Evolutionary conservation across 306 rosid species (phyloP).

Genomic region (Urtica urens): DNA sequence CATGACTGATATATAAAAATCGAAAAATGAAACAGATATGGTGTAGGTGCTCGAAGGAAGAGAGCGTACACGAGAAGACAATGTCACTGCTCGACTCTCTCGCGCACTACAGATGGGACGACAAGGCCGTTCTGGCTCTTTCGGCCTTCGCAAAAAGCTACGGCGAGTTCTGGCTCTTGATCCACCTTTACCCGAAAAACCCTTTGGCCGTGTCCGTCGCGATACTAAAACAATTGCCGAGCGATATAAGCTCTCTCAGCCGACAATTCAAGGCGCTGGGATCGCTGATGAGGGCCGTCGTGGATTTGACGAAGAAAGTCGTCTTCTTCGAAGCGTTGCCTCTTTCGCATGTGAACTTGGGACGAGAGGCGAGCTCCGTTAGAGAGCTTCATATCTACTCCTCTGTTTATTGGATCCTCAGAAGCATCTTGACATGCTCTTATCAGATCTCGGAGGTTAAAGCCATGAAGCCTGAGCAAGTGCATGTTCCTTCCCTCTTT

Average conservation of each 20-base stretch:
- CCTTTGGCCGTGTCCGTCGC: conserved; percentile 33
- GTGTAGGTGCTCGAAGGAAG: conserved; percentile 30
- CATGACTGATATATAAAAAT: no score
- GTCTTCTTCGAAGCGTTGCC: conserved; percentile 42
- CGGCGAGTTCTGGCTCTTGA: conserved; percentile 41
- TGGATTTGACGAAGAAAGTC: conserved; percentile 44
- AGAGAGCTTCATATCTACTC: conserved; percentile 23
- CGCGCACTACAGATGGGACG: conserved; percentile 46
- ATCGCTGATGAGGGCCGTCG: conserved; percentile 35
- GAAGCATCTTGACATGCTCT: conserved; percentile 43
- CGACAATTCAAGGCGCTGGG: conserved; percentile 33
- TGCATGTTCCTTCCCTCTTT: conserved; percentile 50
- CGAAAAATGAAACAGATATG: conserved; percentile 23
- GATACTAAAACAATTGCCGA: conserved; percentile 35
- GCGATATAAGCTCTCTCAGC: conserved; percentile 12
- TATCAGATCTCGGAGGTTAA: conserved; percentile 31
- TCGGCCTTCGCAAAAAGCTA: conserved; percentile 46
- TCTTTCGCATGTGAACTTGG: conserved; percentile 21
- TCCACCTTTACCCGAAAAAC: conserved; percentile 22
- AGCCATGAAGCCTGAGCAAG: conserved; percentile 45
- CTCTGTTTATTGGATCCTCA: conserved; percentile 50
- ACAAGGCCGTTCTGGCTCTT: conserved; percentile 43
- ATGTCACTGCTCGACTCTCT: conserved; percentile 45
- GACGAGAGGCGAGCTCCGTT: conserved; percentile 8
- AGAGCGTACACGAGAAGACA: conserved; percentile 27